These are phyloP conservation scores for Fusarium chaquense DNA, from an alignment of 2,329 filamentous ascomycete genomes.

Conservation along the genomic window DNA sequence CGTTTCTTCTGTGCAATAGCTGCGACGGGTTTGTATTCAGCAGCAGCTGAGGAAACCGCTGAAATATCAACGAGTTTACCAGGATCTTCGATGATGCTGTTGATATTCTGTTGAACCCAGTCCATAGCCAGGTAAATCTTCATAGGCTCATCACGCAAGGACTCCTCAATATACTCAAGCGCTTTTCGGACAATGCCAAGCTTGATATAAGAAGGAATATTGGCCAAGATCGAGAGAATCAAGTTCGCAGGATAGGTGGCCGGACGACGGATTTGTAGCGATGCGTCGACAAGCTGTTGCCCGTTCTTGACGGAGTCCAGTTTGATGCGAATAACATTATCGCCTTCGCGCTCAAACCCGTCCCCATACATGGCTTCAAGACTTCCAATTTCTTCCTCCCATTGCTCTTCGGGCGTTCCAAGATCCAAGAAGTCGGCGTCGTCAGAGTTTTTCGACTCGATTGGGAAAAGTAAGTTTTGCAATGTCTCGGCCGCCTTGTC, in stretches of 20 bases:
- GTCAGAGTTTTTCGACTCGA: slow-evolving; percentile 13
- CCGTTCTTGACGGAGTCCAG: slow-evolving; percentile 69
- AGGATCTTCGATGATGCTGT: slow-evolving; percentile 84
- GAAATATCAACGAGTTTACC: slow-evolving; percentile 88
- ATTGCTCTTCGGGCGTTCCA: slow-evolving; percentile 71
- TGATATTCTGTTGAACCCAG: slow-evolving; percentile 89
- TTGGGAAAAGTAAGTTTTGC: slow-evolving; percentile 65
- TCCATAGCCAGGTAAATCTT: slow-evolving; percentile 88
- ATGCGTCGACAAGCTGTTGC: slow-evolving; percentile 63
- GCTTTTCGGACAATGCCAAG: slow-evolving; percentile 86
- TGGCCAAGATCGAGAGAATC: slow-evolving; percentile 76
- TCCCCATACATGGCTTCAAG: slow-evolving; percentile 89
- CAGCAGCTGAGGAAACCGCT: slow-evolving; percentile 76
- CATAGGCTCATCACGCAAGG: slow-evolving; percentile 86
- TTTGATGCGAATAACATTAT: slow-evolving; percentile 76
- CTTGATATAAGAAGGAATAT: slow-evolving; percentile 91
- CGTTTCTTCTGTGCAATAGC: slow-evolving; percentile 48
- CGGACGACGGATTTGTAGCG: slow-evolving; percentile 76
- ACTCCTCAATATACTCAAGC: slow-evolving; percentile 76
- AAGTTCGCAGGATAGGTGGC: slow-evolving; percentile 77
- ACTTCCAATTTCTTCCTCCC: slow-evolving; percentile 87
- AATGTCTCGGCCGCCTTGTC: slow-evolving; percentile 81
- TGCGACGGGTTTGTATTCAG: slow-evolving; percentile 60
- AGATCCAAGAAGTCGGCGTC: slow-evolving; percentile 60
- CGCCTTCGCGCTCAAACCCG: slow-evolving; percentile 70